These are phyloP conservation scores for Penicillium cataractarum DNA, from an alignment of 495 filamentous ascomycete genomes.

Conservation along the genomic window DNA sequence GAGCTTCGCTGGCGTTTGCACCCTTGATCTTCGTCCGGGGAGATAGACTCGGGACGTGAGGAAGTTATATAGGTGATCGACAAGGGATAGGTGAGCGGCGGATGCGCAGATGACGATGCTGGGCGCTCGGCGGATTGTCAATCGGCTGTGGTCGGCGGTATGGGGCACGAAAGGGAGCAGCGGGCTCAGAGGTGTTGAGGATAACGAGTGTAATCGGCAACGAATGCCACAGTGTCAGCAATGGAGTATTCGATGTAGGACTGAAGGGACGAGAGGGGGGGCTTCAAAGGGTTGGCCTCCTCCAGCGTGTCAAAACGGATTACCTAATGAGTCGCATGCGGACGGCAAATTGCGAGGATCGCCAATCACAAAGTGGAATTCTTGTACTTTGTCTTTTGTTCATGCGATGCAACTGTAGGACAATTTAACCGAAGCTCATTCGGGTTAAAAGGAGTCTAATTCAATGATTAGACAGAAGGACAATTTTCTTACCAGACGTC, in stretches of 20 bases:
- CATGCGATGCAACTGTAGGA: conserved; percentile 1
- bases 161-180: neutral
- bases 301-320: conserved; percentile 26
- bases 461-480: neutral
- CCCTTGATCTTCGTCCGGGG: conserved; percentile 6
- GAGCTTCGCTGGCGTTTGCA: conserved; percentile 14
- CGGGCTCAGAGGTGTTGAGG: conserved; percentile 7
- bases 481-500: no score
- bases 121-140: conserved; percentile 1
- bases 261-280: conserved; percentile 10
- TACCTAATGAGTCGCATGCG: conserved; percentile 18
- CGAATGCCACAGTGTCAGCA: conserved; percentile 48
- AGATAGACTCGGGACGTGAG: conserved; percentile 1
- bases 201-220: conserved; percentile 65
- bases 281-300: conserved; percentile 4
- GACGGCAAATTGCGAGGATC: neutral
- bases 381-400: neutral
- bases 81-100: conserved; percentile 2
- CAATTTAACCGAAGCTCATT: neutral
- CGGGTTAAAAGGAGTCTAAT: neutral
- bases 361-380: conserved; percentile 3
- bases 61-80: conserved; percentile 9
- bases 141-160: neutral
- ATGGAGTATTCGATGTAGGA: conserved; percentile 10
- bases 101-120: neutral